Conservation (phyloP, 73 alveolate species). For the Symbiodinium pilosum region DNA sequence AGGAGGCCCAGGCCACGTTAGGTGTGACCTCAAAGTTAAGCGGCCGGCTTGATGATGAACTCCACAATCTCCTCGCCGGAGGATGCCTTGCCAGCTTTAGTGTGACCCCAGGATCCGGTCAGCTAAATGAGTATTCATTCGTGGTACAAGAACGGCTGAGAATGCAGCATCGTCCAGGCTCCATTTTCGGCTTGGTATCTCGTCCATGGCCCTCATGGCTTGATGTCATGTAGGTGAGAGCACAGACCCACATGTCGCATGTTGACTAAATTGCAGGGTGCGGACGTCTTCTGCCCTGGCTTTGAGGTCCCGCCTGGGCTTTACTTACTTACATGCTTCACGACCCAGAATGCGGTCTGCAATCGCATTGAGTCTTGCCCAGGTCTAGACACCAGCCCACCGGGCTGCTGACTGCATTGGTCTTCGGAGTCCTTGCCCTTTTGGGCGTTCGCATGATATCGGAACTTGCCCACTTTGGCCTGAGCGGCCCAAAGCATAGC, state of each 20-base stretch:
- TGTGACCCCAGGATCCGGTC: no score
- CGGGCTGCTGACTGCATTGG: background rate
- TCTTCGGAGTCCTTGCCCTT: background rate
- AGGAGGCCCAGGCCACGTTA: no score
- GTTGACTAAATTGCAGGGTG: background rate
- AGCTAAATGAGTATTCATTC: no score
- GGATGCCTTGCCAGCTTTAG: no score
- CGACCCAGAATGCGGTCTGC: background rate
- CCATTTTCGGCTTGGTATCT: constrained; percentile 76
- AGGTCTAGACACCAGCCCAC: background rate
- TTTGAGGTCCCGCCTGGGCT: background rate
- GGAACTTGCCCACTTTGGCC: constrained; percentile 89
- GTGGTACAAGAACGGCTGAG: background rate
- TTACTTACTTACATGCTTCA: no score
- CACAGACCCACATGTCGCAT: background rate
- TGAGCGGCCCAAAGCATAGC: background rate
- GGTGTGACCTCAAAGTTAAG: no score
- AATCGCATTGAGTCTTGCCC: background rate
- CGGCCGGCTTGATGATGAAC: constrained; percentile 40
- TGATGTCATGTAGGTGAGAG: background rate
- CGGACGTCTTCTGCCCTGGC: background rate
- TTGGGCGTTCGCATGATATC: constrained; percentile 12
- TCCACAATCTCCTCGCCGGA: constrained; percentile 36
- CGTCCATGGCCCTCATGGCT: constrained; percentile 53
- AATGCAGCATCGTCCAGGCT: constrained; percentile 32